Percentiles rank a stretch among this genome's conserved stretches.
phyloP scores from a whole-genome alignment of 257 asterid species.

The Parsonsia alboflavescens region DNA sequence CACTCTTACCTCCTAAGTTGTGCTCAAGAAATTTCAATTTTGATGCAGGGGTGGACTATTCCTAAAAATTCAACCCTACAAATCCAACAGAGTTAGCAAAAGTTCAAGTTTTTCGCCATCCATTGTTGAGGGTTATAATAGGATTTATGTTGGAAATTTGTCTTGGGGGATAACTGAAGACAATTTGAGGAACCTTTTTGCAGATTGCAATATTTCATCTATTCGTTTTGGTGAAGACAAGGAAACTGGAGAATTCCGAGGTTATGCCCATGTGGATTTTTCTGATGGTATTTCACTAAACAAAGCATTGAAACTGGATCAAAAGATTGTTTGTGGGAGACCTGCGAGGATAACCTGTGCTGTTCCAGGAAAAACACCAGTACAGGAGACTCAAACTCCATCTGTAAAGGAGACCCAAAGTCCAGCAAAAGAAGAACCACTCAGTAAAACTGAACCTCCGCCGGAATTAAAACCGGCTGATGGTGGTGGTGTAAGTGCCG shows the following conservation, averaged over 20 bases:
- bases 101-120: slow-evolving; percentile 55
- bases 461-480: slow-evolving; percentile 22
- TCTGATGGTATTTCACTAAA: slow-evolving; percentile 51
- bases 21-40: background rate
- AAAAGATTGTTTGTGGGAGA: slow-evolving; percentile 62
- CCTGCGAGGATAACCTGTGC: slow-evolving; percentile 78
- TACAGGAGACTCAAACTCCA: slow-evolving; percentile 19
- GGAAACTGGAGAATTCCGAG: slow-evolving; percentile 79
- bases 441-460: slow-evolving; percentile 1
- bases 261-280: slow-evolving; percentile 86
- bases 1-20: background rate
- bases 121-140: slow-evolving; percentile 69
- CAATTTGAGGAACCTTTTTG: slow-evolving; percentile 56
- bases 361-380: slow-evolving; percentile 49
- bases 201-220: slow-evolving; percentile 49
- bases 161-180: slow-evolving; percentile 83
- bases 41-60: slow-evolving; percentile 75
- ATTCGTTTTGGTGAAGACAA: slow-evolving; percentile 84
- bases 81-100: slow-evolving; percentile 46
- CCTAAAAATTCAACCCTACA: slow-evolving; percentile 77
- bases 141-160: slow-evolving; percentile 80
- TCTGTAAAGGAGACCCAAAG: slow-evolving; percentile 24
- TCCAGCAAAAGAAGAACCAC: background rate
- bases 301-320: slow-evolving; percentile 72
- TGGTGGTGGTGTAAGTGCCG: slow-evolving; percentile 21